Evolutionary conservation across 140 eudicot genomes (phyloP).

Genomic region (Erigeron philadelphicus): DNA sequence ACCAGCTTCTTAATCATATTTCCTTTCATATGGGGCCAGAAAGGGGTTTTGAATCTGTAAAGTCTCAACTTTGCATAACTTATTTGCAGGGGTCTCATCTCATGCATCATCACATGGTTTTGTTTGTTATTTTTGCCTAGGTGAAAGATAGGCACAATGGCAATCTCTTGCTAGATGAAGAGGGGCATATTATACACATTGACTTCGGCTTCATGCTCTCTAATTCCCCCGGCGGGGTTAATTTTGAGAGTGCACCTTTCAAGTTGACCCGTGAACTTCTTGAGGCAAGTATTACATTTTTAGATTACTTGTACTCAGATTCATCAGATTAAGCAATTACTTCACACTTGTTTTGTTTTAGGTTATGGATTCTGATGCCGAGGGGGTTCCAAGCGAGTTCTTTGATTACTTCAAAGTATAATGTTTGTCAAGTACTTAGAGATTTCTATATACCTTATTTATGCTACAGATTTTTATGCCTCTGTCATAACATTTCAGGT

Average conservation of each 20-base stretch:
- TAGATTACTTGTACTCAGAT: constrained; percentile 15
- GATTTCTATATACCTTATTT: constrained; percentile 3
- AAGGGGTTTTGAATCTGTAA: constrained; percentile 15
- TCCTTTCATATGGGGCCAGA: constrained; percentile 1
- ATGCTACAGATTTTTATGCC: constrained; percentile 21
- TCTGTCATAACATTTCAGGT: constrained; percentile 45
- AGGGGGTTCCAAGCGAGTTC: constrained; percentile 99
- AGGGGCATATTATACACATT: constrained; percentile 96
- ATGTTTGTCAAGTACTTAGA: constrained; percentile 8
- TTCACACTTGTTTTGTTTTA: constrained; percentile 30
- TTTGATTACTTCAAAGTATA: constrained; percentile 90
- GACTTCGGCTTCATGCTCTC: constrained; percentile 99
- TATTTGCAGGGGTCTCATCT: background rate
- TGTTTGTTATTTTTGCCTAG: constrained; percentile 33
- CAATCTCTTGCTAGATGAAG: constrained; percentile 93
- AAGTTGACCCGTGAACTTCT: constrained; percentile 98
- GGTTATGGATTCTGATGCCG: constrained; percentile 99
- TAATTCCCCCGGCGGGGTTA: constrained; percentile 98
- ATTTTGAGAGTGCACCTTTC: constrained; percentile 99
- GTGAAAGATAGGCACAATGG: constrained; percentile 98
- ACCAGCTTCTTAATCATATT: too few species aligned
- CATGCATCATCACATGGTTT: constrained; percentile 10
- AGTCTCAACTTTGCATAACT: background rate
- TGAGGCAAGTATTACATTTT: constrained; percentile 52
- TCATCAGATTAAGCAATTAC: constrained; percentile 11